Evolutionary conservation across 1,284 basidiomycete genomes (phyloP), one percentile per base, ranked within the genome.

Genomic region (Sporisorium sorghi): DNA sequence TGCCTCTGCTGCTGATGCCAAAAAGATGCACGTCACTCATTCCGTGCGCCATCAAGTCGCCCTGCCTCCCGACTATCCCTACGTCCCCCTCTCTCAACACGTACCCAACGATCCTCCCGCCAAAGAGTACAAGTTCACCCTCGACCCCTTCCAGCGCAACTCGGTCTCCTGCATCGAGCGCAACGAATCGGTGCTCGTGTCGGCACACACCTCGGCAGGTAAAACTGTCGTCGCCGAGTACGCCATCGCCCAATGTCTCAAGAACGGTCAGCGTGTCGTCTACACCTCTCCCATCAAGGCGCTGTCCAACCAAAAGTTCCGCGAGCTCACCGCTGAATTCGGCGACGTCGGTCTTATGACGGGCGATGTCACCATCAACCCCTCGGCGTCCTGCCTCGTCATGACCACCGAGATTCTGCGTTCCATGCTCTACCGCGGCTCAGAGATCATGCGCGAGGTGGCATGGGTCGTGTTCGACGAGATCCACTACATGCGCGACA

Each of bases 211-310:
- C 1, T 95, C 93, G 85, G 96, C 96, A 17, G 96, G 96, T 78
- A 98, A 99, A 87, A 98, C 96, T 2, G 95, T 98, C 58, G 96
- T 99, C 58, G 97, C 97, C 57, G 97, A 99, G 87, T 99, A 98
- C 85, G 97, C 97, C 44, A 99, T 99, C 83, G 97, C 97, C 0
- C 94, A 96, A 82, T 96, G 93, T 87, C 87, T 99, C 76, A 89
- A 90, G 84, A 90, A 91, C 82, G 94, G 93, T 80, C 94, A 97
- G 86, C 89, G 97, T 85, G 95, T 99, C 66, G 97, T 99, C 68
- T 99, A 99, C 86, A 99, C 97, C 19, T 94, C 92, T 88, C 97
- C 97, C 58, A 99, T 99, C 87, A 99, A 99, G 90, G 94, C 95
- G 3, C 87, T 99, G 74, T 97, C 94, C 81, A 97, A 99, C 85